Percentiles rank a stretch among this genome's conserved stretches.
These are phyloP conservation scores for Talaromyces borbonicus DNA, from an alignment of 495 filamentous ascomycete genomes.

Conservation along the genomic window DNA sequence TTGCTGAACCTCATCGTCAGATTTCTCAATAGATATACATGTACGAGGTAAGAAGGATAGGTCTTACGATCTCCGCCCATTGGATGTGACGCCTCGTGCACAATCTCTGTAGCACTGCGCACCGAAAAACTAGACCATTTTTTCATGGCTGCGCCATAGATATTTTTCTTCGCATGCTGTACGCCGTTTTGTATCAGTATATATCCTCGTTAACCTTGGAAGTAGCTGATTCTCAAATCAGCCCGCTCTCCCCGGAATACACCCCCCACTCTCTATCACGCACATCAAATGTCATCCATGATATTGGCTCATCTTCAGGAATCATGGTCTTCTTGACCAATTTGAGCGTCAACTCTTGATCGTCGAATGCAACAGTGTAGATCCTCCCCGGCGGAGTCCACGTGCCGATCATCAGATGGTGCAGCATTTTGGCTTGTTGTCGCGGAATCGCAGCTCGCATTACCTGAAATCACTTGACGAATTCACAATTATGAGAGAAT, in stretches of 20 bases:
- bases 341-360: slow-evolving; percentile 58
- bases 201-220: slow-evolving; percentile 13
- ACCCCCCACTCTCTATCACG: too few species aligned
- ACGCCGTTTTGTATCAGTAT: slow-evolving; percentile 4
- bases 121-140: slow-evolving; percentile 77
- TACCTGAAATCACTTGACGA: neutral
- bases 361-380: slow-evolving; percentile 76
- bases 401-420: slow-evolving; percentile 76
- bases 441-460: neutral
- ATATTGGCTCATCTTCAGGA: slow-evolving; percentile 72
- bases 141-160: slow-evolving; percentile 84
- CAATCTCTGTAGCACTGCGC: slow-evolving; percentile 65
- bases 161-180: slow-evolving; percentile 66
- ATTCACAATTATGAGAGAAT: neutral
- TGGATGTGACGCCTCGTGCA: slow-evolving; percentile 62
- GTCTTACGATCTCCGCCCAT: slow-evolving; percentile 52
- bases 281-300: slow-evolving; percentile 84
- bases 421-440: slow-evolving; percentile 44
- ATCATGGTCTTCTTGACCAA: slow-evolving; percentile 71
- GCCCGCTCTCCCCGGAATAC: too few species aligned
- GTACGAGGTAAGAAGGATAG: too few species aligned
- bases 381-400: slow-evolving; percentile 81
- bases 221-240: too few species aligned
- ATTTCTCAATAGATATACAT: too few species aligned
- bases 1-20: slow-evolving; percentile 31